A percentile compares a stretch with the other conserved stretches of the same genome.
phyloP scores from a whole-genome alignment of 2,329 filamentous ascomycete genomes.

The Colletotrichum sp. region DNA sequence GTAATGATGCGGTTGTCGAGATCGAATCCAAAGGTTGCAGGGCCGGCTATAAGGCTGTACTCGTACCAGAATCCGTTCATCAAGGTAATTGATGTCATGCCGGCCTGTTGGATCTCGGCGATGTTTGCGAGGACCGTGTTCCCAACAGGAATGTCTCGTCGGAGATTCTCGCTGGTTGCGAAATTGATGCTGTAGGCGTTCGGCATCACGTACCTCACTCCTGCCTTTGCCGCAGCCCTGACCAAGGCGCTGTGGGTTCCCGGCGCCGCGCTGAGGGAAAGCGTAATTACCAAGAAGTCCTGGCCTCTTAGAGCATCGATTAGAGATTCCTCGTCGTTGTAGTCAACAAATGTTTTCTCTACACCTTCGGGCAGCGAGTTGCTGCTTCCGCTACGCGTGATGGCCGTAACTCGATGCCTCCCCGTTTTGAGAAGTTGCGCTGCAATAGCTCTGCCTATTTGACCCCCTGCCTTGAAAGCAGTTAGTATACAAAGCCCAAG shows the following conservation, averaged over 20 bases:
- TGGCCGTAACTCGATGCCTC: slow-evolving; percentile 56
- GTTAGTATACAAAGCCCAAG: slow-evolving; percentile 9
- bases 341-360: slow-evolving; percentile 45
- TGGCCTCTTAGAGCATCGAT: slow-evolving; percentile 55
- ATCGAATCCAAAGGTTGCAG: slow-evolving; percentile 52
- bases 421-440: slow-evolving; percentile 50
- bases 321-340: slow-evolving; percentile 45
- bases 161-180: slow-evolving; percentile 9
- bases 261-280: slow-evolving; percentile 38
- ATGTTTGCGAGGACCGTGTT: slow-evolving; percentile 30
- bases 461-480: slow-evolving; percentile 39
- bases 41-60: slow-evolving; percentile 44
- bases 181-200: slow-evolving; percentile 42
- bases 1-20: slow-evolving; percentile 44
- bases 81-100: slow-evolving; percentile 33
- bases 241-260: slow-evolving; percentile 51
- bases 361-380: slow-evolving; percentile 48
- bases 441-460: slow-evolving; percentile 43
- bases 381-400: slow-evolving; percentile 50
- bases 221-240: slow-evolving; percentile 53
- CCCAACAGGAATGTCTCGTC: slow-evolving; percentile 37
- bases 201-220: slow-evolving; percentile 56
- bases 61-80: slow-evolving; percentile 59
- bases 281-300: slow-evolving; percentile 57
- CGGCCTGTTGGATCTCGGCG: not conserved